phyloP scores from a whole-genome alignment of 1,284 basidiomycete species.

The Athelia psychrophila region DNA sequence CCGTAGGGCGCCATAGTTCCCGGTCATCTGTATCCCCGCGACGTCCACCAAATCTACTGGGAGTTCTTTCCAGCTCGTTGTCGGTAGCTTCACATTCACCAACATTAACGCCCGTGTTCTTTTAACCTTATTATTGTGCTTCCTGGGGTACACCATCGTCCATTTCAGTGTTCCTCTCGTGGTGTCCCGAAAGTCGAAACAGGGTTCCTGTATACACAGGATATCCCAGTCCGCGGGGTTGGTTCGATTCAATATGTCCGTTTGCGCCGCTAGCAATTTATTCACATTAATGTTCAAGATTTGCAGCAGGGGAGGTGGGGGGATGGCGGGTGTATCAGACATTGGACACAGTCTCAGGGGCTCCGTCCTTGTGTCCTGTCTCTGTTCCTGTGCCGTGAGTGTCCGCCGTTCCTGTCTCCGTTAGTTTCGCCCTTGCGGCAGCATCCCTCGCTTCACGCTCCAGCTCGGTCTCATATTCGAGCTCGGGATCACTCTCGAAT shows the following conservation, averaged over 20 bases:
- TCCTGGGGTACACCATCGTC: slow-evolving; percentile 12
- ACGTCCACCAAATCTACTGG: slow-evolving; percentile 19
- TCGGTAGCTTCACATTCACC: slow-evolving; percentile 18
- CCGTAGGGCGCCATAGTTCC: slow-evolving; percentile 5
- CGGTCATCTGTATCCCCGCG: slow-evolving; percentile 18
- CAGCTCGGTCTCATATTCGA: too few relatives aligned
- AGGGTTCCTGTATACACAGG: slow-evolving; percentile 24
- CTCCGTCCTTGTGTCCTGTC: not conserved
- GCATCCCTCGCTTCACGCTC: too few relatives aligned
- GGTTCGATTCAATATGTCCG: slow-evolving; percentile 2
- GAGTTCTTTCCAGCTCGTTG: slow-evolving; percentile 20
- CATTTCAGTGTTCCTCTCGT: slow-evolving; percentile 10
- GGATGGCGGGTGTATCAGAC: not conserved
- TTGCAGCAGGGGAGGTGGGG: slow-evolving; percentile 4
- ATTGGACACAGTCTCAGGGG: not conserved
- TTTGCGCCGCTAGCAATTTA: not conserved
- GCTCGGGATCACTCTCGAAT: too few relatives aligned
- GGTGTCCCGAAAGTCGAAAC: slow-evolving; percentile 15
- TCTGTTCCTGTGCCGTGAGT: not conserved
- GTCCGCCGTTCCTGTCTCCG: not conserved
- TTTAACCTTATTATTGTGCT: not conserved
- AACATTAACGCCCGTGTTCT: slow-evolving; percentile 18
- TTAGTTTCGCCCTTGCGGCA: too few relatives aligned
- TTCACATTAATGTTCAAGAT: not conserved
- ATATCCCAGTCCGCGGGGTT: slow-evolving; percentile 13